Evolutionary conservation across 768 basidiomycete species (phyloP).

Genomic region (Pleurotus tuber-regium): DNA sequence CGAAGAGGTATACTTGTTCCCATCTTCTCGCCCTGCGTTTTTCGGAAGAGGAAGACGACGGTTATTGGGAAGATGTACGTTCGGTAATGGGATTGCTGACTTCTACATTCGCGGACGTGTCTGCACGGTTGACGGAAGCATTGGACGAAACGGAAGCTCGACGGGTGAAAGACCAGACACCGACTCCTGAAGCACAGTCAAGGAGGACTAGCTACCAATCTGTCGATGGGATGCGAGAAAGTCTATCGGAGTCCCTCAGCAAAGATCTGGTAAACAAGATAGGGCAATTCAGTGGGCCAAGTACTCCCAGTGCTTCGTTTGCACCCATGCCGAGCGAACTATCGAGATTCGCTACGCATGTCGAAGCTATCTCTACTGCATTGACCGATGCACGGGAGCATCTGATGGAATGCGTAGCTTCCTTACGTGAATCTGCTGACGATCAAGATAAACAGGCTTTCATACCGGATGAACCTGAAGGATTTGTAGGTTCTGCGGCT

Average conservation of each 20-base stretch:
- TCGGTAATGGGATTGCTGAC: constrained; percentile 71
- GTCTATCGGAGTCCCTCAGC: not conserved
- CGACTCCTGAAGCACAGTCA: constrained; percentile 31
- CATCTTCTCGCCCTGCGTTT: constrained; percentile 81
- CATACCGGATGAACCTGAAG: constrained; percentile 1
- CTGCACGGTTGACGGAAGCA: constrained; percentile 58
- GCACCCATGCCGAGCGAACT: constrained; percentile 74
- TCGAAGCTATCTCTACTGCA: constrained; percentile 66
- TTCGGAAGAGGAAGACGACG: constrained; percentile 63
- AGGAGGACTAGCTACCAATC: constrained; percentile 17
- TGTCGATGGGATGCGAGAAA: constrained; percentile 20
- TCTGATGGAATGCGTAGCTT: constrained; percentile 58
- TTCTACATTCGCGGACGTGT: constrained; percentile 63
- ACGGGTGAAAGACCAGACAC: constrained; percentile 48
- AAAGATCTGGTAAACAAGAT: too few species aligned
- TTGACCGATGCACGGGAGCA: constrained; percentile 71
- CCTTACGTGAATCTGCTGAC: constrained; percentile 40
- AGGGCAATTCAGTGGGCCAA: too few species aligned
- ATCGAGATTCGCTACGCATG: constrained; percentile 68
- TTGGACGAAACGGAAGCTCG: constrained; percentile 58
- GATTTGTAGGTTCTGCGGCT: constrained; percentile 40
- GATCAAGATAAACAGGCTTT: constrained; percentile 14
- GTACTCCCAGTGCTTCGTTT: constrained; percentile 39
- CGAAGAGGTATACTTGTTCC: constrained; percentile 76
- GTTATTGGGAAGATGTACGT: constrained; percentile 84